These are phyloP conservation scores for Scheffersomyces stipitis DNA, from an alignment of 805 yeast genomes.

Conservation along the genomic window DNA sequence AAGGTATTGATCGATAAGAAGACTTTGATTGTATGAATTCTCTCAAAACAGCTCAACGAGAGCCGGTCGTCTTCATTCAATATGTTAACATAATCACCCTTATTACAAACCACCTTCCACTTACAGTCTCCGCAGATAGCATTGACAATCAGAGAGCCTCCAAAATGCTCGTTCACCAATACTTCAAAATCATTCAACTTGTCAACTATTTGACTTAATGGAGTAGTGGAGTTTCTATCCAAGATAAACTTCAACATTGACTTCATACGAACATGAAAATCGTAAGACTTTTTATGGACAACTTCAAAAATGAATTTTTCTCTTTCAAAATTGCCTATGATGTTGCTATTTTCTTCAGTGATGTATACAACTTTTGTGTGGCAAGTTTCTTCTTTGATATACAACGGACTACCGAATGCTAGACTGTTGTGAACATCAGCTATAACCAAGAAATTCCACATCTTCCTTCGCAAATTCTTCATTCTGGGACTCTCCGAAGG, in stretches of 20 bases:
- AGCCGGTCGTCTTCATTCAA: conserved; percentile 5
- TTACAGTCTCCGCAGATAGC: conserved; percentile 1
- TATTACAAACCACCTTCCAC: not conserved
- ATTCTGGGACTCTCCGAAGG: conserved; percentile 9
- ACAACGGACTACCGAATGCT: conserved; percentile 5
- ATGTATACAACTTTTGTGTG: conserved; percentile 14
- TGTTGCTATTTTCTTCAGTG: conserved; percentile 6
- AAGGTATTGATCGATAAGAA: conserved; percentile 14
- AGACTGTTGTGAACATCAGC: conserved; percentile 9
- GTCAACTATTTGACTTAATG: not conserved
- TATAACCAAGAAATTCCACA: conserved; percentile 8
- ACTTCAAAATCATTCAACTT: not conserved
- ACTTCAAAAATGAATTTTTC: conserved; percentile 1
- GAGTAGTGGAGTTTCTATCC: not conserved
- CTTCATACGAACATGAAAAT: not conserved
- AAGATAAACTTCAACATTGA: not conserved
- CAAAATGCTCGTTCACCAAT: conserved; percentile 1
- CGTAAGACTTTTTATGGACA: not conserved
- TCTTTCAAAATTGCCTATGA: conserved; percentile 7
- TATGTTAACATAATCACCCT: not conserved
- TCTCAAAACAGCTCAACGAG: conserved; percentile 10
- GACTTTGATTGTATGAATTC: conserved; percentile 15
- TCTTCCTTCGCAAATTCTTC: conserved; percentile 5
- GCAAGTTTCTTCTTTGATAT: conserved; percentile 8
- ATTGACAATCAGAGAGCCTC: not conserved